Conservation (phyloP, 164 flowering plant genomes). For the grape (Vitis vinifera) region ASM3070453v1 NC_081810.1:2791501-2792000, state of each 20-base stretch:
- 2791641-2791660: not conserved
- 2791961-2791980: not conserved
- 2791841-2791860: not conserved
- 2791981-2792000: not conserved
- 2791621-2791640: not conserved
- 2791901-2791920: not conserved
- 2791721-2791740: not conserved
- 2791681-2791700: slow-evolving; percentile 2
- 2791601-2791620: no score
- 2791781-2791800: not conserved
- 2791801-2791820: not conserved
- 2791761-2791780: not conserved
- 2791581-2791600: no score
- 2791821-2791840: not conserved
- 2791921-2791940: slow-evolving; percentile 1
- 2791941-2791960: not conserved
- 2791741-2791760: not conserved
- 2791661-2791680: not conserved
- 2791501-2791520: not conserved
- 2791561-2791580: not conserved
- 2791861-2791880: not conserved
- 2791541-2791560: not conserved
- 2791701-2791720: not conserved
- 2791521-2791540: not conserved
- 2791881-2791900: not conserved